These are phyloP conservation scores for Dactylellina leptospora DNA, from an alignment of 2,329 filamentous ascomycete species.

Conservation along the genomic window DNA sequence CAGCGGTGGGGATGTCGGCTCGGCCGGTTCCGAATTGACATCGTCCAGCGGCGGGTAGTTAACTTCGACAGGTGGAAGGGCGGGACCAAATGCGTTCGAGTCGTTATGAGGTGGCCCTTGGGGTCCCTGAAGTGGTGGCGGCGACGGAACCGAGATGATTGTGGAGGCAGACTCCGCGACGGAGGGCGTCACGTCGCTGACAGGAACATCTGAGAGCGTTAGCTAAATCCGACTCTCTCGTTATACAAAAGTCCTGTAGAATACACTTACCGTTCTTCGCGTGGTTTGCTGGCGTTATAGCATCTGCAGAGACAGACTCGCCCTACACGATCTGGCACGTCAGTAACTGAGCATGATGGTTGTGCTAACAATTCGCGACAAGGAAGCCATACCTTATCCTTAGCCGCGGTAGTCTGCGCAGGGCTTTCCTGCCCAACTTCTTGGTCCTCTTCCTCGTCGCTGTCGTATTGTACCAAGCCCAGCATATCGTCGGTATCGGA, in stretches of 20 bases:
- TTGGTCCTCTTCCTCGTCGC: slow-evolving; percentile 58
- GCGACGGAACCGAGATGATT: slow-evolving; percentile 56
- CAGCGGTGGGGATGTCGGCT: slow-evolving; percentile 59
- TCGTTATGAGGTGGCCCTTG: slow-evolving; percentile 22
- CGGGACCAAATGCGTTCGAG: slow-evolving; percentile 52
- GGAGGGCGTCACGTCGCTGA: slow-evolving; percentile 59
- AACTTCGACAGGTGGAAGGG: slow-evolving; percentile 48
- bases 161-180: slow-evolving; percentile 61
- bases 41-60: slow-evolving; percentile 53
- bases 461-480: slow-evolving; percentile 60
- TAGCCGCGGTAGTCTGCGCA: neutral
- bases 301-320: slow-evolving; percentile 6
- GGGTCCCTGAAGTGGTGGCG: slow-evolving; percentile 36
- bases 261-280: slow-evolving; percentile 18
- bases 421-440: slow-evolving; percentile 27
- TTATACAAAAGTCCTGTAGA: neutral
- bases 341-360: slow-evolving; percentile 32
- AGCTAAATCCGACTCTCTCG: slow-evolving; percentile 16
- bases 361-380: neutral
- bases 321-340: slow-evolving; percentile 53
- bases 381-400: slow-evolving; percentile 44
- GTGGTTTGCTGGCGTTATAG: slow-evolving; percentile 13
- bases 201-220: slow-evolving; percentile 54
- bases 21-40: slow-evolving; percentile 55
- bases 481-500: slow-evolving; percentile 45